These are phyloP conservation scores for Termitomyces sp. DNA, from an alignment of 768 basidiomycete species.

Conservation along the genomic window DNA sequence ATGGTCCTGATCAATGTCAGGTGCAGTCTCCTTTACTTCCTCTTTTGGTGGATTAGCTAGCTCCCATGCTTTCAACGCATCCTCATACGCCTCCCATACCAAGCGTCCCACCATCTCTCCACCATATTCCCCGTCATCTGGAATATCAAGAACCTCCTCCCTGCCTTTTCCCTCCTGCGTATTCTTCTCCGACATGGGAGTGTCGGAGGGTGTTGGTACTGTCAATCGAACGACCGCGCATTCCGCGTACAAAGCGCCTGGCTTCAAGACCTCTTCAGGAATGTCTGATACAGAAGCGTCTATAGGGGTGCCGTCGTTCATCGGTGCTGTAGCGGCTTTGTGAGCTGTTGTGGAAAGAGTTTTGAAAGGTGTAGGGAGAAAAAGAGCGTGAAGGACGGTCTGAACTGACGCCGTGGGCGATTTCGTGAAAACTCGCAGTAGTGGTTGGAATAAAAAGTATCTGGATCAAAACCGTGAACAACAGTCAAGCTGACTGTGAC, in stretches of 20 bases:
- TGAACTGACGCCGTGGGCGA: constrained; percentile 62
- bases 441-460: constrained; percentile 61
- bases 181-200: constrained; percentile 16
- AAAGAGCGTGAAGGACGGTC: constrained; percentile 74
- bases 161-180: constrained; percentile 19
- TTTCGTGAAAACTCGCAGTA: constrained; percentile 68
- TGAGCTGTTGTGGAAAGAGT: constrained; percentile 27
- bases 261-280: constrained; percentile 65
- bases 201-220: constrained; percentile 24
- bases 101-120: constrained; percentile 62
- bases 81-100: constrained; percentile 78
- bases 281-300: constrained; percentile 18
- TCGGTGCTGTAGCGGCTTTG: neutral
- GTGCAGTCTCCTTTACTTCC: constrained; percentile 7
- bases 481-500: constrained; percentile 5
- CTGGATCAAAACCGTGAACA: constrained; percentile 27
- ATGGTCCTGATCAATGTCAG: constrained; percentile 11
- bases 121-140: constrained; percentile 67
- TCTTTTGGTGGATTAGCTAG: constrained; percentile 25
- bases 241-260: constrained; percentile 73
- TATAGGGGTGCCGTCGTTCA: constrained; percentile 7
- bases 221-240: constrained; percentile 57
- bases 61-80: constrained; percentile 64
- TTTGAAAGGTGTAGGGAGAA: constrained; percentile 78
- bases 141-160: constrained; percentile 29